Evolutionary conservation across 2,329 filamentous ascomycete species (phyloP).

Genomic region (Ceratocystis huliohia): DNA sequence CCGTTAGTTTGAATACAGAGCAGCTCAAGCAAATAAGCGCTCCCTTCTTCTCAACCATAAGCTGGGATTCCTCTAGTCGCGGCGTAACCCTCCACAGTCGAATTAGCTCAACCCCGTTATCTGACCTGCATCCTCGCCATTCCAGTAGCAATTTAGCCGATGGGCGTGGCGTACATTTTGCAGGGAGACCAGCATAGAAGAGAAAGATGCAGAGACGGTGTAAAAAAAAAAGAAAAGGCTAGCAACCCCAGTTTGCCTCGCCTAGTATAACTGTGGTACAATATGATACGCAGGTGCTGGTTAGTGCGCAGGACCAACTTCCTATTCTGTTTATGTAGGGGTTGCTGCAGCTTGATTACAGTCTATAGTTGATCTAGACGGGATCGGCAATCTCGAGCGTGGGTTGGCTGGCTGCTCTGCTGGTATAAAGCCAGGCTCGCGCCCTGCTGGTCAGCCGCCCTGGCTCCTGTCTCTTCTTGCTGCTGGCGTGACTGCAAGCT

Average conservation of each 20-base stretch:
- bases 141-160: background rate
- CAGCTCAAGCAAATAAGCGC: background rate
- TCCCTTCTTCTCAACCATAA: background rate
- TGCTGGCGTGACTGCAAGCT: background rate
- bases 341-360: background rate
- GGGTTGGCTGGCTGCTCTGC: background rate
- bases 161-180: background rate
- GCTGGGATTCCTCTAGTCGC: background rate
- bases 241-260: background rate
- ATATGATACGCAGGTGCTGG: background rate
- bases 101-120: background rate
- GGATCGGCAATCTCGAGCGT: background rate
- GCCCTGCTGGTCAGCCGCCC: background rate
- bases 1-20: background rate
- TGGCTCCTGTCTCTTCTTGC: background rate
- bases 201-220: no score
- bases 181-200: background rate
- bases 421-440: background rate
- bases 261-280: background rate
- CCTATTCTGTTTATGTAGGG: background rate
- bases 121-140: background rate
- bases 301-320: background rate
- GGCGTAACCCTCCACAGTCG: background rate
- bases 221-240: background rate
- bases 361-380: background rate